Evolutionary conservation across 2,329 filamentous ascomycete genomes (phyloP).

Genomic region (Fusarium pininemorale): DNA sequence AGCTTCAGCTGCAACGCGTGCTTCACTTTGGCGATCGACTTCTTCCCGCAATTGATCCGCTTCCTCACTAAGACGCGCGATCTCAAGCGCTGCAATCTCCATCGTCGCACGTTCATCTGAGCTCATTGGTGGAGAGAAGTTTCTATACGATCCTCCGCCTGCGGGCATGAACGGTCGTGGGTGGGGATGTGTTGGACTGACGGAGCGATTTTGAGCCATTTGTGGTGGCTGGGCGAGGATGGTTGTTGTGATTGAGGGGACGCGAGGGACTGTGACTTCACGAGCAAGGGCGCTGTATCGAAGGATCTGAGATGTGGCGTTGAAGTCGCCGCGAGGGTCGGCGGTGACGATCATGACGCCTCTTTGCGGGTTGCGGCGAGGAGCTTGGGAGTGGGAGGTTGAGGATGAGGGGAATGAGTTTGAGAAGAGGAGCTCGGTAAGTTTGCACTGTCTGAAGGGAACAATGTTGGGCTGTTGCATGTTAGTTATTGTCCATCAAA

Average conservation of each 20-base stretch:
- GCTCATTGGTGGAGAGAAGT: conserved; percentile 52
- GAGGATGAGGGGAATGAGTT: conserved; percentile 80
- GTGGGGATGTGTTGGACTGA: conserved; percentile 49
- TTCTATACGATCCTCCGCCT: conserved; percentile 49
- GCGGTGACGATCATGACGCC: conserved; percentile 97
- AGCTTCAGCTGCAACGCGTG: conserved; percentile 76
- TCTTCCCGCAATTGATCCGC: conserved; percentile 78
- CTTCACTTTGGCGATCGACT: conserved; percentile 75
- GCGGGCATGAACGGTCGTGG: conserved; percentile 54
- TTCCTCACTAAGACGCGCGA: conserved; percentile 76
- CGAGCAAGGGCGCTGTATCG: conserved; percentile 92
- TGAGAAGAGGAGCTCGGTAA: conserved; percentile 87
- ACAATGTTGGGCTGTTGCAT: conserved; percentile 71
- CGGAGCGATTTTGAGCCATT: conserved; percentile 35
- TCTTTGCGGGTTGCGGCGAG: conserved; percentile 77
- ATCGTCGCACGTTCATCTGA: conserved; percentile 74
- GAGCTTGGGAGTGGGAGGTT: conserved; percentile 47
- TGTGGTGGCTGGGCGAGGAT: conserved; percentile 59
- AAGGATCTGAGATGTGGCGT: conserved; percentile 94
- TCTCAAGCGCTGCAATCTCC: conserved; percentile 82
- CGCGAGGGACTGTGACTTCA: conserved; percentile 89
- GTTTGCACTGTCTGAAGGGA: conserved; percentile 83
- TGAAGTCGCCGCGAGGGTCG: conserved; percentile 92
- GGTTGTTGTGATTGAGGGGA: conserved; percentile 82
- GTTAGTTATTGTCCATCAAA: conserved; percentile 18